These are phyloP conservation scores for Delitschia confertaspora DNA, from an alignment of 495 filamentous ascomycete species.

Conservation along the genomic window DNA sequence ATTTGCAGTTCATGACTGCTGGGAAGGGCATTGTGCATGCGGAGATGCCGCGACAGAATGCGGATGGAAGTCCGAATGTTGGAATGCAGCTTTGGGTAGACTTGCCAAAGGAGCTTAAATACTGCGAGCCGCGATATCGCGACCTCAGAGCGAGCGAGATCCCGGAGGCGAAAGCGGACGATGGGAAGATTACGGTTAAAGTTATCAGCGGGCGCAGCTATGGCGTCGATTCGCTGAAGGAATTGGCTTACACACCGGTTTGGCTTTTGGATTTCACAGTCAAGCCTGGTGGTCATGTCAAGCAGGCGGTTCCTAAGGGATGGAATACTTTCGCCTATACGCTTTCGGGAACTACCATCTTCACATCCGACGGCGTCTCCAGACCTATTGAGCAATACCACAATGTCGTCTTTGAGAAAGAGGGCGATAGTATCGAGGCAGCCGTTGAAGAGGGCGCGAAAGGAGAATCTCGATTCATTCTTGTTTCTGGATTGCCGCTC, in stretches of 20 bases:
- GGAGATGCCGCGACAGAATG: slow-evolving; percentile 83
- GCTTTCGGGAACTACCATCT: slow-evolving; percentile 57
- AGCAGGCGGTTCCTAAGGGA: slow-evolving; percentile 63
- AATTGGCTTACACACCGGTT: slow-evolving; percentile 89
- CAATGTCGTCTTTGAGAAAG: slow-evolving; percentile 81
- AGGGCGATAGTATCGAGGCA: slow-evolving; percentile 63
- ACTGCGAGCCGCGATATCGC: slow-evolving; percentile 83
- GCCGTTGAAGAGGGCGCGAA: slow-evolving; percentile 61
- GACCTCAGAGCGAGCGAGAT: slow-evolving; percentile 73
- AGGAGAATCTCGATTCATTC: slow-evolving; percentile 58
- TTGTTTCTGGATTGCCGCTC: slow-evolving; percentile 77
- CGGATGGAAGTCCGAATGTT: slow-evolving; percentile 67
- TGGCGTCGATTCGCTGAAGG: slow-evolving; percentile 76
- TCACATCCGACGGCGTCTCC: slow-evolving; percentile 51
- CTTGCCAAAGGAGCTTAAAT: slow-evolving; percentile 70
- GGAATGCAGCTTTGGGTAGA: slow-evolving; percentile 96
- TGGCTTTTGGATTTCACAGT: slow-evolving; percentile 88
- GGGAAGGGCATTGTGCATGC: slow-evolving; percentile 90
- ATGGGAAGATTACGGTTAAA: slow-evolving; percentile 68
- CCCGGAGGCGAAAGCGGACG: slow-evolving; percentile 57
- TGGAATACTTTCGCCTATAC: slow-evolving; percentile 93
- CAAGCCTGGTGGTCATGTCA: slow-evolving; percentile 63
- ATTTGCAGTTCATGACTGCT: slow-evolving; percentile 96
- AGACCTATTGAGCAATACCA: slow-evolving; percentile 60
- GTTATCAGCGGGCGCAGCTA: slow-evolving; percentile 78